Percentiles rank a stretch among this genome's conserved stretches.
These are phyloP conservation scores for Talaromyces sp. DNA, from an alignment of 2,329 filamentous ascomycete genomes.

Conservation along the genomic window DNA sequence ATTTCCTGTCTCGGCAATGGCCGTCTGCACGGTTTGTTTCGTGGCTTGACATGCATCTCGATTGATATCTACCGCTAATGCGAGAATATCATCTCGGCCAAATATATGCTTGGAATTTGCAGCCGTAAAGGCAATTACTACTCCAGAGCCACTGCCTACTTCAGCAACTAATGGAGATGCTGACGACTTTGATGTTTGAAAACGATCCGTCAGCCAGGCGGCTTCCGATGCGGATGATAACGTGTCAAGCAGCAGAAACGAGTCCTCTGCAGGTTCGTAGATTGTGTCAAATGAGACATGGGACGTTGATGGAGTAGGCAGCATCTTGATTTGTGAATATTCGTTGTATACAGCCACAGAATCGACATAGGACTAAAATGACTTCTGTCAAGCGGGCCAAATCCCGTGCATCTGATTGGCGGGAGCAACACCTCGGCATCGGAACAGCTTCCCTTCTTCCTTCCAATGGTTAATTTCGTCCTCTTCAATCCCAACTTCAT, in stretches of 20 bases:
- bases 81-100: constrained; percentile 64
- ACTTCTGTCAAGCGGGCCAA: neutral
- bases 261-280: constrained; percentile 96
- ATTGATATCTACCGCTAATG: constrained; percentile 81
- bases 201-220: constrained; percentile 63
- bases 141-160: constrained; percentile 84
- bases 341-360: neutral
- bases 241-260: constrained; percentile 88
- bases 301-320: constrained; percentile 88
- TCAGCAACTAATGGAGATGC: constrained; percentile 65
- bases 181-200: constrained; percentile 35
- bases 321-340: constrained; percentile 53
- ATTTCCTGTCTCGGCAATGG: constrained; percentile 37
- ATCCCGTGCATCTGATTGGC: constrained; percentile 20
- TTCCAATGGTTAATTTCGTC: neutral
- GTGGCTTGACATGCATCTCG: constrained; percentile 76
- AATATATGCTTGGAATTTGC: constrained; percentile 72
- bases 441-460: neutral
- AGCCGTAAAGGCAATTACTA: constrained; percentile 83
- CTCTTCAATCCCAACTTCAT: neutral
- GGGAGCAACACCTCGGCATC: constrained; percentile 18
- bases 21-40: constrained; percentile 59
- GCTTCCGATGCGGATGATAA: constrained; percentile 69
- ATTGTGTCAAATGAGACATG: constrained; percentile 85
- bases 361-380: neutral